A percentile compares a stretch with the other conserved stretches of the same genome.
Conservation (phyloP, 2,329 filamentous ascomycete genomes). For the Ilyonectria destructans region DNA sequence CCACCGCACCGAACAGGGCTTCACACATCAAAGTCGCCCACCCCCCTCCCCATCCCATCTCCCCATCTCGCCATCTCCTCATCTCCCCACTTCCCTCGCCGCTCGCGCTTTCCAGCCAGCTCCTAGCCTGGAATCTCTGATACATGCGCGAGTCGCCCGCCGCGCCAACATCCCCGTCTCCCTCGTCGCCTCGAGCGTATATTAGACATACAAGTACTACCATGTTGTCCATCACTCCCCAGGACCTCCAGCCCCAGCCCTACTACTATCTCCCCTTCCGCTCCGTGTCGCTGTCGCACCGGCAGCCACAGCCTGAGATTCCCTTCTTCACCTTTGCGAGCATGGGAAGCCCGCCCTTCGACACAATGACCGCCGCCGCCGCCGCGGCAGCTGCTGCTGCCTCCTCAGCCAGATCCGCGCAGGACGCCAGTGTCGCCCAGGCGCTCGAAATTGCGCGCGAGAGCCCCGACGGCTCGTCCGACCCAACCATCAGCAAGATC, state of each 20-base stretch:
- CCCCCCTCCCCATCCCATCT: slow-evolving; percentile 40
- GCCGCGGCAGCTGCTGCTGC: slow-evolving; percentile 37
- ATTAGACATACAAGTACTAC: slow-evolving; percentile 51
- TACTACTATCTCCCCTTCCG: slow-evolving; percentile 46
- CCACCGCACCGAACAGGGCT: slow-evolving; percentile 18
- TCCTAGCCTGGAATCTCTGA: slow-evolving; percentile 49
- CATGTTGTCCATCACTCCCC: slow-evolving; percentile 52
- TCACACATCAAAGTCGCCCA: slow-evolving; percentile 32
- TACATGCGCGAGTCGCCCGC: slow-evolving; percentile 52
- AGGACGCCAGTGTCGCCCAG: slow-evolving; percentile 69
- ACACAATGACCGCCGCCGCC: slow-evolving; percentile 42
- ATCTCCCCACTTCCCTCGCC: slow-evolving; percentile 37
- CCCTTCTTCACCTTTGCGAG: slow-evolving; percentile 42
- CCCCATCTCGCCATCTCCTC: slow-evolving; percentile 43
- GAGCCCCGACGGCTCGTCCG: slow-evolving; percentile 75
- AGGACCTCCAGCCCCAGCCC: slow-evolving; percentile 44
- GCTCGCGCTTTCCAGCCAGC: slow-evolving; percentile 46
- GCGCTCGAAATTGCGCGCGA: slow-evolving; percentile 85
- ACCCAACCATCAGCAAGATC: slow-evolving; percentile 74
- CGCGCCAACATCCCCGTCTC: slow-evolving; percentile 47
- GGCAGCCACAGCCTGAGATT: slow-evolving; percentile 34
- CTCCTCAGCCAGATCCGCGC: slow-evolving; percentile 40
- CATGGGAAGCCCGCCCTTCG: slow-evolving; percentile 36
- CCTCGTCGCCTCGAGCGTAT: slow-evolving; percentile 45
- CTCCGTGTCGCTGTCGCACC: slow-evolving; percentile 24